phyloP scores from a whole-genome alignment of 768 basidiomycete genomes.

The Suillus variegatus region DNA sequence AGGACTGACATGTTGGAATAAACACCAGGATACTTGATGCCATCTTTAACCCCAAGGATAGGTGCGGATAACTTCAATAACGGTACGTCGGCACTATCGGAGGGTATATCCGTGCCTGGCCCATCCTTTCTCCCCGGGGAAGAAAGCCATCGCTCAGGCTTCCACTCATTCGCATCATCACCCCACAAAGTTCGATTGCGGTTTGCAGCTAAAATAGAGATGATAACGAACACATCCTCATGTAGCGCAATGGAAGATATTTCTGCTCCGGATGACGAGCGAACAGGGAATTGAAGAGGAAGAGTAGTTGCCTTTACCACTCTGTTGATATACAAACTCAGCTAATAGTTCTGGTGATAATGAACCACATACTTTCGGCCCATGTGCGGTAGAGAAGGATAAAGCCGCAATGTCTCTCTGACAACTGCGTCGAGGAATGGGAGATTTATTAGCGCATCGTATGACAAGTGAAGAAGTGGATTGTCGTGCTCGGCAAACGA shows the following conservation, averaged over 20 bases:
- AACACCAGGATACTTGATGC: conserved; percentile 36
- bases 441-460: conserved; percentile 37
- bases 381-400: conserved; percentile 23
- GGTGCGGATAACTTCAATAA: neutral
- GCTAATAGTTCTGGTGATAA: neutral
- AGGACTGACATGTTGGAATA: conserved; percentile 44
- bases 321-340: neutral
- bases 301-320: neutral
- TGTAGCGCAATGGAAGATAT: neutral
- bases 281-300: conserved; percentile 4
- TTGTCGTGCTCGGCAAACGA: conserved; percentile 22
- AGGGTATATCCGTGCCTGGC: conserved; percentile 25
- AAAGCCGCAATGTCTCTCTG: conserved; percentile 35
- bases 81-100: conserved; percentile 21
- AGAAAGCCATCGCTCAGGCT: conserved; percentile 46
- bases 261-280: neutral
- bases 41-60: neutral
- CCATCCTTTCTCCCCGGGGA: neutral
- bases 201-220: conserved; percentile 44
- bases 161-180: conserved; percentile 40
- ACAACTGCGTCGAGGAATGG: conserved; percentile 44
- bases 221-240: conserved; percentile 31
- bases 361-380: conserved; percentile 18
- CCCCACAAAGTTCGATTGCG: conserved; percentile 48
- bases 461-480: conserved; percentile 15